Conservation (phyloP, 202 grass and related monocot species). For the Musa balbisiana region DNA sequence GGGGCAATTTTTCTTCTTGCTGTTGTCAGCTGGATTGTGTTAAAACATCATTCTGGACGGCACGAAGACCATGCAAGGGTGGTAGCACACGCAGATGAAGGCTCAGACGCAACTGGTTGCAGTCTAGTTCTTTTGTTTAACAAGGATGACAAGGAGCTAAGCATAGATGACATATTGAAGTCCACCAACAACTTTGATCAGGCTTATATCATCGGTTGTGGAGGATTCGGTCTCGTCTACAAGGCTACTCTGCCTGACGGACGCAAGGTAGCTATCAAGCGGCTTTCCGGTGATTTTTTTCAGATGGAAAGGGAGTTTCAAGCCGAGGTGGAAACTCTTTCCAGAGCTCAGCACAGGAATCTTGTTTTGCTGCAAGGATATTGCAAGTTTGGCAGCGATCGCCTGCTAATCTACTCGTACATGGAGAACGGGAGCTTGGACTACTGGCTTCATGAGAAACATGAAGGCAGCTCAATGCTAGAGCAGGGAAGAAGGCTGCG, state of each 20-base stretch:
- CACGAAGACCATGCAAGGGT: neutral
- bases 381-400: constrained; percentile 59
- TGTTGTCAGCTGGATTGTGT: neutral
- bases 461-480: constrained; percentile 40
- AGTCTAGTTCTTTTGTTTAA: constrained; percentile 1
- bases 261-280: constrained; percentile 75
- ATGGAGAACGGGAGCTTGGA: constrained; percentile 97
- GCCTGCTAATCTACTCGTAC: constrained; percentile 87
- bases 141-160: constrained; percentile 43
- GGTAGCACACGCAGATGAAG: neutral
- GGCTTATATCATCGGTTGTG: constrained; percentile 74
- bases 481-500: constrained; percentile 64
- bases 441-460: constrained; percentile 77
- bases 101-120: neutral
- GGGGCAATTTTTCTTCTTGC: neutral
- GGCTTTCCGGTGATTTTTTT: constrained; percentile 72
- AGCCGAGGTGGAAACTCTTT: constrained; percentile 82
- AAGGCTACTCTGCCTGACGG: constrained; percentile 56
- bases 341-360: constrained; percentile 68
- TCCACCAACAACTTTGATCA: constrained; percentile 93
- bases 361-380: constrained; percentile 79
- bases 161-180: constrained; percentile 61
- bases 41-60: neutral
- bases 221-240: constrained; percentile 87
- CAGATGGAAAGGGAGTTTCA: constrained; percentile 86